These are phyloP conservation scores for Ganoderma lingzhi DNA, from an alignment of 1,284 basidiomycete species.

Conservation along the genomic window DNA sequence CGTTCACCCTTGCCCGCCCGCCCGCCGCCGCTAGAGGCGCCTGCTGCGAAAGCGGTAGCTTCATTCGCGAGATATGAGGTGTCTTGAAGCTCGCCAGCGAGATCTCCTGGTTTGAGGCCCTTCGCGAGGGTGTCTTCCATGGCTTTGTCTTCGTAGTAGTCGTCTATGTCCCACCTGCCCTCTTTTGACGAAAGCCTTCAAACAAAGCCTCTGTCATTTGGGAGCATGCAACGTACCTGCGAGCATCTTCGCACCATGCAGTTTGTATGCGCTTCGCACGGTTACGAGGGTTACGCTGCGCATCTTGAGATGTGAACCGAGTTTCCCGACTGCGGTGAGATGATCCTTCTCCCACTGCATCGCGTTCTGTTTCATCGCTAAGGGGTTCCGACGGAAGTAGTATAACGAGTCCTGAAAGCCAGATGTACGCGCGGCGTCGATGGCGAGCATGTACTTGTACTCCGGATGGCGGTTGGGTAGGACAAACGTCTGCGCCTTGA, in stretches of 20 bases:
- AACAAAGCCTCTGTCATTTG: neutral
- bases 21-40: slow-evolving; percentile 46
- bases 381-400: slow-evolving; percentile 92
- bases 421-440: slow-evolving; percentile 94
- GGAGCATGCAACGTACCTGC: slow-evolving; percentile 59
- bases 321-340: slow-evolving; percentile 87
- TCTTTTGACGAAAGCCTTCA: slow-evolving; percentile 54
- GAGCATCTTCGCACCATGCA: slow-evolving; percentile 92
- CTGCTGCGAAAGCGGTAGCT: slow-evolving; percentile 50
- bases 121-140: slow-evolving; percentile 75
- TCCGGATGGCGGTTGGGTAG: slow-evolving; percentile 86
- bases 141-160: slow-evolving; percentile 92
- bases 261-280: slow-evolving; percentile 92
- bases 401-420: slow-evolving; percentile 97
- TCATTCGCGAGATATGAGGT: slow-evolving; percentile 59
- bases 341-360: slow-evolving; percentile 90
- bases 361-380: slow-evolving; percentile 90
- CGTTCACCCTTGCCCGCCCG: slow-evolving; percentile 46
- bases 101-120: slow-evolving; percentile 78
- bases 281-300: slow-evolving; percentile 94
- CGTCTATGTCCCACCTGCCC: slow-evolving; percentile 91
- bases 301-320: slow-evolving; percentile 89
- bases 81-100: slow-evolving; percentile 83
- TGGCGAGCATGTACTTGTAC: slow-evolving; percentile 93
- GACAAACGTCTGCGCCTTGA: slow-evolving; percentile 89